These are phyloP conservation scores for Massariosphaeria phaeospora DNA, from an alignment of 495 filamentous ascomycete species.

Conservation along the genomic window DNA sequence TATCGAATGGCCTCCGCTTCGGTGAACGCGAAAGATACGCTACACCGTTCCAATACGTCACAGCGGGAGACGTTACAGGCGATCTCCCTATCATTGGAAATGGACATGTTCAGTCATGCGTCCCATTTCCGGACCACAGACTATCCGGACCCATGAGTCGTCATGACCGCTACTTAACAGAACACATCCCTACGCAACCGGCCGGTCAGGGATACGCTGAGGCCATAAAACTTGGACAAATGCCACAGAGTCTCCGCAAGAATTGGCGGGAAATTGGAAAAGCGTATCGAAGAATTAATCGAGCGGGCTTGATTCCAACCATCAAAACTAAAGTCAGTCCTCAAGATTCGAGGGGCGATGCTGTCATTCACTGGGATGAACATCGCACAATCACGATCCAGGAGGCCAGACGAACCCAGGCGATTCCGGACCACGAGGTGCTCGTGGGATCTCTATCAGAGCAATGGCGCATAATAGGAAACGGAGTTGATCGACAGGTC, in stretches of 20 bases:
- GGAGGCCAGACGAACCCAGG: slow-evolving; percentile 62
- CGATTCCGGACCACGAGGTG: slow-evolving; percentile 62
- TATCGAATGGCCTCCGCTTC: slow-evolving; percentile 57
- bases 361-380: slow-evolving; percentile 57
- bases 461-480: slow-evolving; percentile 62
- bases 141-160: background rate
- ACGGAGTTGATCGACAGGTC: slow-evolving; percentile 63
- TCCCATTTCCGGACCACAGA: slow-evolving; percentile 62
- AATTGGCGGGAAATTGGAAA: slow-evolving; percentile 24
- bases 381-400: slow-evolving; percentile 53
- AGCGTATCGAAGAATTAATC: slow-evolving; percentile 51
- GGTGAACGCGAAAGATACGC: slow-evolving; percentile 47
- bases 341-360: slow-evolving; percentile 47
- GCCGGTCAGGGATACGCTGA: slow-evolving; percentile 33
- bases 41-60: slow-evolving; percentile 55
- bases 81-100: slow-evolving; percentile 59
- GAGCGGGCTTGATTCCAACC: slow-evolving; percentile 51
- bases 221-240: slow-evolving; percentile 34
- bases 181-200: slow-evolving; percentile 40
- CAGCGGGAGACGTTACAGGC: slow-evolving; percentile 46
- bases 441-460: slow-evolving; percentile 51
- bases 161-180: slow-evolving; percentile 32
- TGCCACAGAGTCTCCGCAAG: slow-evolving; percentile 2
- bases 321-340: slow-evolving; percentile 49
- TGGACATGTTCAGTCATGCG: slow-evolving; percentile 49